phyloP scores from a whole-genome alignment of 2,329 filamentous ascomycete species.

The Fusarium abutilonis region DNA sequence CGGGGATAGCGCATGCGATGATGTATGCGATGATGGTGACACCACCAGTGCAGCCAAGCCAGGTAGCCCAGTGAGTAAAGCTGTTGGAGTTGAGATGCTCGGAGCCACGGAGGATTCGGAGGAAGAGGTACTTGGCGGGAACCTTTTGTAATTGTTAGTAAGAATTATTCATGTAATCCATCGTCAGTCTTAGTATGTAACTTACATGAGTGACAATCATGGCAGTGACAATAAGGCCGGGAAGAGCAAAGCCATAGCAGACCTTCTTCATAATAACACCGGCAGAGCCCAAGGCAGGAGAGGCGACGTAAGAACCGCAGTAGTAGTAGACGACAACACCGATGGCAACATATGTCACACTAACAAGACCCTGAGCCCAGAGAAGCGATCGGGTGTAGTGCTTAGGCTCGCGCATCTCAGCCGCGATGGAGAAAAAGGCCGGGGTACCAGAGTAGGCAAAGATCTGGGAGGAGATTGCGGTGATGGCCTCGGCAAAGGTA shows the following conservation, averaged over 20 bases:
- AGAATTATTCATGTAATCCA: too few relatives aligned
- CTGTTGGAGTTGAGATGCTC: conserved; percentile 45
- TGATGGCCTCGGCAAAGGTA: conserved; percentile 45
- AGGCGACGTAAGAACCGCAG: conserved; percentile 58
- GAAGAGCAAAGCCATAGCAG: conserved; percentile 54
- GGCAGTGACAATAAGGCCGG: conserved; percentile 45
- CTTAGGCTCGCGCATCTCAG: conserved; percentile 49
- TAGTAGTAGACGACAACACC: conserved; percentile 56
- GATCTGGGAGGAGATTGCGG: conserved; percentile 48
- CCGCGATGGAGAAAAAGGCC: conserved; percentile 48
- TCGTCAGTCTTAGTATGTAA: background rate
- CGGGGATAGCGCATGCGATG: conserved; percentile 32
- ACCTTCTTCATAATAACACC: conserved; percentile 55
- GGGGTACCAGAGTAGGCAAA: conserved; percentile 53
- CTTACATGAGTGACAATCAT: conserved; percentile 46
- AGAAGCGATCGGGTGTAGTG: conserved; percentile 45
- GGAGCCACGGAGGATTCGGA: conserved; percentile 45
- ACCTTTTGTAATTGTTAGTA: conserved; percentile 17
- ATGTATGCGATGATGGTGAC: conserved; percentile 28
- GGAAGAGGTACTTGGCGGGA: conserved; percentile 46
- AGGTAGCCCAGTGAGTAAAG: conserved; percentile 45
- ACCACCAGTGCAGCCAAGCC: conserved; percentile 37
- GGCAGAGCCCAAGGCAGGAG: conserved; percentile 58
- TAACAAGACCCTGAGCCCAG: conserved; percentile 42
- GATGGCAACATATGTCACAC: conserved; percentile 49